These are phyloP conservation scores for Heterobasidion parviporum DNA, from an alignment of 1,284 basidiomycete genomes.

Conservation along the genomic window DNA sequence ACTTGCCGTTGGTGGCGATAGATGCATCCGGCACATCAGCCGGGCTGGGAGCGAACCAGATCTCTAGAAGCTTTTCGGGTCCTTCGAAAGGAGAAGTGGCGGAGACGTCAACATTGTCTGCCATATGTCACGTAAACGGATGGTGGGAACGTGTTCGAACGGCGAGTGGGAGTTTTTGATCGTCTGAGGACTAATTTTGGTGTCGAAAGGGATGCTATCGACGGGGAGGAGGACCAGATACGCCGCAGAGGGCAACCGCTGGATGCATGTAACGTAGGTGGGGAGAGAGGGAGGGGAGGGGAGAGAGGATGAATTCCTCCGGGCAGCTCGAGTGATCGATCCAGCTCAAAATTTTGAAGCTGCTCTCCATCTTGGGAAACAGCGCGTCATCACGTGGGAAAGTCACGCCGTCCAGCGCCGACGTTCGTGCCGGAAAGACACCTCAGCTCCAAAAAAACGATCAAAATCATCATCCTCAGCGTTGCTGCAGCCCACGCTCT, in stretches of 20 bases:
- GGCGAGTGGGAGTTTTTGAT: constrained; percentile 3
- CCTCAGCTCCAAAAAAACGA: background rate
- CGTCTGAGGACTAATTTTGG: constrained; percentile 1
- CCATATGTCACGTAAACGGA: constrained; percentile 17
- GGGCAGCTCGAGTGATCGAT: background rate
- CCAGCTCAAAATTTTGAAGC: background rate
- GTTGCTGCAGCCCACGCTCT: background rate
- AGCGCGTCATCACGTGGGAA: background rate
- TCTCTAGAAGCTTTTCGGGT: constrained; percentile 95
- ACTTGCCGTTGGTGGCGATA: constrained; percentile 30
- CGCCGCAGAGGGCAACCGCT: constrained; percentile 28
- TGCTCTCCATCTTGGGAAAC: background rate
- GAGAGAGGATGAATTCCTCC: background rate
- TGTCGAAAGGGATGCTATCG: constrained; percentile 42
- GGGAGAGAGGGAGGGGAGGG: constrained; percentile 9
- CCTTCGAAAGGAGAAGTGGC: constrained; percentile 65
- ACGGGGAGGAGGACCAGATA: constrained; percentile 31
- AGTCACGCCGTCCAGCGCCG: background rate
- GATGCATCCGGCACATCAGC: constrained; percentile 44
- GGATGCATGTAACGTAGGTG: constrained; percentile 51
- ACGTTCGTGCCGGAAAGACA: background rate
- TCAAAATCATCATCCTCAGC: no score
- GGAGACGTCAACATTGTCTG: constrained; percentile 25
- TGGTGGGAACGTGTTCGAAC: background rate
- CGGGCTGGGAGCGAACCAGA: constrained; percentile 90